Conservation (phyloP, 805 yeast species). For the Maudiozyma barnettii region DNA sequence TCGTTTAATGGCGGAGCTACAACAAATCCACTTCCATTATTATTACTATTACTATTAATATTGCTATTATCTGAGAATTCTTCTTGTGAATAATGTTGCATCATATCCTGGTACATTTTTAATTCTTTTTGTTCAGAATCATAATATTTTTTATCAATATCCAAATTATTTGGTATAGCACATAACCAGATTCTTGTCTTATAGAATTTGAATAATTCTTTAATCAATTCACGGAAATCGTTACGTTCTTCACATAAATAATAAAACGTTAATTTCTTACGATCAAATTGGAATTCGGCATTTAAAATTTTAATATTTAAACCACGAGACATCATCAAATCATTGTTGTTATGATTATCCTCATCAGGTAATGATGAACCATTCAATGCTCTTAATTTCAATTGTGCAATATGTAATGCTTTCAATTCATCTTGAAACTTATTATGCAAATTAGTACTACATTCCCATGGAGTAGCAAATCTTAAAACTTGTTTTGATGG, state of each 20-base stretch:
- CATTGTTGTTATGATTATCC: constrained; percentile 1
- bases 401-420: constrained; percentile 57
- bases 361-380: constrained; percentile 7
- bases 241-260: constrained; percentile 55
- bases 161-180: constrained; percentile 43
- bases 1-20: constrained; percentile 25
- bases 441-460: constrained; percentile 44
- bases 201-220: constrained; percentile 65
- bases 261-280: constrained; percentile 67
- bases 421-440: constrained; percentile 66
- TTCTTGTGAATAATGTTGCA: constrained; percentile 23
- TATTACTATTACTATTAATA: constrained; percentile 1
- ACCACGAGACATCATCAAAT: constrained; percentile 15
- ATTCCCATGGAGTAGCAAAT: constrained; percentile 67
- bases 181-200: constrained; percentile 79
- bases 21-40: constrained; percentile 5
- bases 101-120: constrained; percentile 28
- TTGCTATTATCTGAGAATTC: constrained; percentile 18
- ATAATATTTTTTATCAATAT: constrained; percentile 25
- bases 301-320: constrained; percentile 53
- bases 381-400: constrained; percentile 37
- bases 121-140: constrained; percentile 25
- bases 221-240: constrained; percentile 64
- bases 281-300: constrained; percentile 76
- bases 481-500: constrained; percentile 73